Base-by-base conservation (phyloP, 2,329 filamentous ascomycete genomes). In the Paracoccidioides brasiliensis region DNA sequence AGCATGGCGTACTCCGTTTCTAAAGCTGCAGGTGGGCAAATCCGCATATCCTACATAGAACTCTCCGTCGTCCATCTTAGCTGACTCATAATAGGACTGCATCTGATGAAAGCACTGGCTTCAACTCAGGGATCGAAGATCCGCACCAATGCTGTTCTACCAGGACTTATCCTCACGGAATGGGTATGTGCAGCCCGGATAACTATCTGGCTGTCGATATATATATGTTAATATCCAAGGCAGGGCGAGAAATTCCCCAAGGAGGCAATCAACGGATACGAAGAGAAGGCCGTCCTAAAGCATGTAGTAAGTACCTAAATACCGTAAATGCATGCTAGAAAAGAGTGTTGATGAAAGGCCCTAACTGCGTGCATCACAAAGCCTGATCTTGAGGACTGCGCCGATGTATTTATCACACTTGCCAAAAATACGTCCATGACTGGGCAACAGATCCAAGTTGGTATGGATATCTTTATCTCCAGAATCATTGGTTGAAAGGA, bases 1-100 rank as follows among this genome's bases (percentile, higher is more conserved):
- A 79, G 76, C 44, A 78, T 83, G 83, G 80, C 88, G 3, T 93
- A 93, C 64, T 76, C 82, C 0, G 84, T 90, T 15, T 86, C 85
- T 41, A 93, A 93, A 67, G 80, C 87, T 0, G 88, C 88, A 9
- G 80, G 84, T 71, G 66, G 50, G 57, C 22, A 35, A 5, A 45
- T 7, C 33, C 56, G 70, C 33, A 4, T 10, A 22, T 15, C 51
- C 7, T 28, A 45, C 14, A 3, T 12, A 38, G 22, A 22, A 52
- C 52, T 37, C 22, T 5, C 6, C n/a, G n/a, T 22, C 22, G 22
- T 2, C 22, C 9, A 44, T 35, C 54, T 40, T 38, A 50, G 33
- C 54, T 60, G 14, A 57, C 43, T 49, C 52, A 28, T 56, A 32
- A 45, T 48, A 73, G 79, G 80, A 56, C 70, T 86, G 54, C 84